phyloP scores from a whole-genome alignment of 768 basidiomycete species.

The Leccinum subgranulosum region DNA sequence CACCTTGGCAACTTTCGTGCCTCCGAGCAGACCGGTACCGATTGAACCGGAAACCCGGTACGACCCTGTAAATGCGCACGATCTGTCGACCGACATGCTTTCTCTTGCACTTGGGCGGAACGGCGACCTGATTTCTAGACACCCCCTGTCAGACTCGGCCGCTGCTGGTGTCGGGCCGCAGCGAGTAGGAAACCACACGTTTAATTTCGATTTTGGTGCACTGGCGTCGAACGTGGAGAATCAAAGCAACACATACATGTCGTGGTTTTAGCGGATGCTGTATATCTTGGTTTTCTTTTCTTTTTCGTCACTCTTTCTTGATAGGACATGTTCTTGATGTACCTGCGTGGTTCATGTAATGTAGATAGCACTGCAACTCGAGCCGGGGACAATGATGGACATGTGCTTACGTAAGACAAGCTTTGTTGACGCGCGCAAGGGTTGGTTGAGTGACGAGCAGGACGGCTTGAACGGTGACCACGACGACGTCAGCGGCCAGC shows the following conservation, averaged over 20 bases:
- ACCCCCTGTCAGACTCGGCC: conserved; percentile 16
- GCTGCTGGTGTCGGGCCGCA: conserved; percentile 25
- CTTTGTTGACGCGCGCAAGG: conserved; percentile 18
- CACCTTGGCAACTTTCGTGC: conserved; percentile 23
- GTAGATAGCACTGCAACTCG: background rate
- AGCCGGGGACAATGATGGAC: conserved; percentile 5
- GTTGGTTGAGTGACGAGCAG: conserved; percentile 11
- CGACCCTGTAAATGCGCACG: conserved; percentile 21
- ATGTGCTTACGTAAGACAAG: conserved; percentile 26
- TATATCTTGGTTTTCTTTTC: conserved; percentile 12
- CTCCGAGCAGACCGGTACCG: conserved; percentile 12
- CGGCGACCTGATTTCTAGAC: conserved; percentile 23
- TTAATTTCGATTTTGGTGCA: conserved; percentile 63
- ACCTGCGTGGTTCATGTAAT: background rate
- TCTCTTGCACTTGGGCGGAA: conserved; percentile 29
- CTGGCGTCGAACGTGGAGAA: conserved; percentile 52
- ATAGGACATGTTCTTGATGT: conserved; percentile 11
- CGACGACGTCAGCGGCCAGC: conserved; percentile 16
- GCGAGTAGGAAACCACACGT: conserved; percentile 51
- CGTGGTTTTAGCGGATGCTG: conserved; percentile 49
- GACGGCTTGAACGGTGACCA: conserved; percentile 15
- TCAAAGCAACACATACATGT: conserved; percentile 59
- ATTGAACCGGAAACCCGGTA: conserved; percentile 18
- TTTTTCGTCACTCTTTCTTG: conserved; percentile 14
- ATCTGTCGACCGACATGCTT: conserved; percentile 33